Evolutionary conservation across 2,329 filamentous ascomycete genomes (phyloP), one percentile per base, ranked within the genome.

Genomic region (Aspergillus awamori): DNA sequence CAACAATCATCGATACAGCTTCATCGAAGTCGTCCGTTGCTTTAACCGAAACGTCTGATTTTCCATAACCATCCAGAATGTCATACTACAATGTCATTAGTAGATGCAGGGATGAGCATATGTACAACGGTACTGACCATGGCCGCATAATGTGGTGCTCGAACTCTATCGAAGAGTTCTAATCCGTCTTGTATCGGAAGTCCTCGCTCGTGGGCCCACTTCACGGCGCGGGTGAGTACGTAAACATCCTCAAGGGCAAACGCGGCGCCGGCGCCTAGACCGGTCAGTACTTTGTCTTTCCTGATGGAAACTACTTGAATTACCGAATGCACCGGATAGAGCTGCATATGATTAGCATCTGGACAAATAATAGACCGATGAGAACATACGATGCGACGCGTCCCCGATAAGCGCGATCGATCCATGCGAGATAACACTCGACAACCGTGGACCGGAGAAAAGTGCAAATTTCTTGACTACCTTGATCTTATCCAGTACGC

Each of bases 231-330:
- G 0, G 56, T 20, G 26, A 65, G 61, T 15, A 63, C 61, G 11
- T 63, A 65, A 20, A 53, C 61, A 24, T 65, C 63, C 53, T 65
- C 61, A 3, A 65, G 13, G 10, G 63, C 63, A n/a, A 63, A 65
- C 17, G 55, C 63, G 0, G 61, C 61, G 8, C 63, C 63, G 4
- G 58, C 58, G 22, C 63, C 60, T 63, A 11, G 13, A 33, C 10
- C 0, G 3, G 13, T 38, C 30, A 43, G 28, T 8, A 26, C 4
- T 26, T 5, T 5, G 26, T 13, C 6, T 33, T 8, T 20, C 20
- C 2, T 20, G 20, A 20, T 20, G 20, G 20, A 20, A 20, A 2
- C 2, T 20, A 20, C 20, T 20, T 20, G 20, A 20, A 20, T 20
- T 53, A 63, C 63, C 63, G 39, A 65, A 63, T 5, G 58, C 63